phyloP scores from a whole-genome alignment of 176 grass and related monocot species.

The barley (Hordeum vulgare) region MorexV3_pseudomolecules_assembly NC_058520.1:425225538-425226037 shows the following conservation, averaged over 20 bases:
- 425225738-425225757: not conserved
- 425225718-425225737: not conserved
- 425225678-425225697: not conserved
- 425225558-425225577: not conserved
- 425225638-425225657: not conserved
- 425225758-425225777: constrained; percentile 9
- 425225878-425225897: not conserved
- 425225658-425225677: not conserved
- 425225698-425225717: not conserved
- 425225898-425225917: constrained; percentile 17
- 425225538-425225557: not conserved
- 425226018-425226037: not conserved
- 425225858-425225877: not conserved
- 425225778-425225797: constrained; percentile 35
- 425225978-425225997: not conserved
- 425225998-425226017: not conserved
- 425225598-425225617: not conserved
- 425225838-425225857: not conserved
- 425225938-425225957: constrained; percentile 34
- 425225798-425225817: not conserved
- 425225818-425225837: not conserved
- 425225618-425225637: not conserved
- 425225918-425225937: constrained; percentile 14
- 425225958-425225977: constrained; percentile 38
- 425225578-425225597: not conserved